These are phyloP conservation scores for Apostasia shenzhenica DNA, from an alignment of 106 monocot genomes.

Conservation along the genomic window DNA sequence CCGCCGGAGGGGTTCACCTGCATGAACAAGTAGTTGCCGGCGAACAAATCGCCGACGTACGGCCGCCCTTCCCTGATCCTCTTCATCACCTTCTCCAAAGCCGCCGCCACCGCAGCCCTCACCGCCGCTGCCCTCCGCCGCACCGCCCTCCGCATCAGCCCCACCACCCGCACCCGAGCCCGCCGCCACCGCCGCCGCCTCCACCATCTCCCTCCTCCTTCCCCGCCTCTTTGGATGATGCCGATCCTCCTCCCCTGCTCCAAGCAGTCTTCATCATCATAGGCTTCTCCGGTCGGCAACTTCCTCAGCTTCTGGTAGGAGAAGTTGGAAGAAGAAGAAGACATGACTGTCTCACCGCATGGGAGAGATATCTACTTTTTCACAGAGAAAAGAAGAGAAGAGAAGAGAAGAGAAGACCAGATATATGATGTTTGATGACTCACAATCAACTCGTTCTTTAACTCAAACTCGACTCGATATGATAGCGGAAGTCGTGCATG, in stretches of 20 bases:
- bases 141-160: conserved; percentile 9
- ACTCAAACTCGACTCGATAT: too few relatives aligned
- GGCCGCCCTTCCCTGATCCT: conserved; percentile 44
- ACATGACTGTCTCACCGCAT: background rate
- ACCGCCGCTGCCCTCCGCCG: conserved; percentile 21
- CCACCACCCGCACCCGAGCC: conserved; percentile 15
- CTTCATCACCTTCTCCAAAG: conserved; percentile 15
- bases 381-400: too few relatives aligned
- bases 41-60: conserved; percentile 29
- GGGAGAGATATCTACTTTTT: background rate
- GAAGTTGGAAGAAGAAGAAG: background rate
- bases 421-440: too few relatives aligned
- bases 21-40: conserved; percentile 56
- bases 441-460: too few relatives aligned
- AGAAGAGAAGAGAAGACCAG: too few relatives aligned
- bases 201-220: conserved; percentile 5
- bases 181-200: conserved; percentile 17
- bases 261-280: background rate
- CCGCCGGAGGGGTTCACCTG: conserved; percentile 27
- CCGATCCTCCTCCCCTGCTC: background rate
- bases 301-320: conserved; percentile 16
- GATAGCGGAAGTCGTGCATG: too few relatives aligned
- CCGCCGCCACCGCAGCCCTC: conserved; percentile 6
- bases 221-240: background rate
- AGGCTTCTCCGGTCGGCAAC: background rate